These are phyloP conservation scores for Pyrenophora seminiperda DNA, from an alignment of 2,329 filamentous ascomycete genomes.

Conservation along the genomic window DNA sequence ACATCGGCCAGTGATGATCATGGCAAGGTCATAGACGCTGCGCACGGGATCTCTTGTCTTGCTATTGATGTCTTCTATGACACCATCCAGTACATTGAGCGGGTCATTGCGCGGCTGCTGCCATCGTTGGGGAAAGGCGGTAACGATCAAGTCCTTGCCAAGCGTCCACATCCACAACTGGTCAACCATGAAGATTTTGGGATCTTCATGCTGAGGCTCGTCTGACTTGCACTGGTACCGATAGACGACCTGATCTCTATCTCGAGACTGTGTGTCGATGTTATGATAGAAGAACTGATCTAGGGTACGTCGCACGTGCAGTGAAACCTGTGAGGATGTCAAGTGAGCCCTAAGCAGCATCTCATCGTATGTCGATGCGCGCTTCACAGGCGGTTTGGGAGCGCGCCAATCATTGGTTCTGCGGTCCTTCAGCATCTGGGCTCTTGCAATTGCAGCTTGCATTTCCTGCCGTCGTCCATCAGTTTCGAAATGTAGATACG, in stretches of 20 bases:
- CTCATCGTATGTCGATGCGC: constrained; percentile 49
- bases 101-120: constrained; percentile 66
- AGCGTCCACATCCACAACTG: constrained; percentile 71
- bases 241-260: constrained; percentile 68
- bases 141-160: constrained; percentile 63
- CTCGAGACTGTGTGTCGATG: constrained; percentile 64
- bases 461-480: constrained; percentile 60
- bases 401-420: constrained; percentile 23
- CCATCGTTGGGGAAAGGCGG: constrained; percentile 64
- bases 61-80: constrained; percentile 69
- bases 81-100: constrained; percentile 65
- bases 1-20: constrained; percentile 65
- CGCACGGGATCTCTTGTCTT: constrained; percentile 65
- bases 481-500: constrained; percentile 69
- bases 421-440: constrained; percentile 30
- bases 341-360: constrained; percentile 58
- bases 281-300: constrained; percentile 71
- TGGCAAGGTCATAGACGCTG: constrained; percentile 66
- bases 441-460: constrained; percentile 58
- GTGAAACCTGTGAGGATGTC: constrained; percentile 50
- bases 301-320: constrained; percentile 66
- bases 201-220: constrained; percentile 50
- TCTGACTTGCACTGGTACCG: constrained; percentile 57
- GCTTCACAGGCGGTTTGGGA: constrained; percentile 26
- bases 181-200: constrained; percentile 71